These are phyloP conservation scores for Tetrapyrgos nigripes DNA, from an alignment of 1,284 basidiomycete genomes.

Conservation along the genomic window DNA sequence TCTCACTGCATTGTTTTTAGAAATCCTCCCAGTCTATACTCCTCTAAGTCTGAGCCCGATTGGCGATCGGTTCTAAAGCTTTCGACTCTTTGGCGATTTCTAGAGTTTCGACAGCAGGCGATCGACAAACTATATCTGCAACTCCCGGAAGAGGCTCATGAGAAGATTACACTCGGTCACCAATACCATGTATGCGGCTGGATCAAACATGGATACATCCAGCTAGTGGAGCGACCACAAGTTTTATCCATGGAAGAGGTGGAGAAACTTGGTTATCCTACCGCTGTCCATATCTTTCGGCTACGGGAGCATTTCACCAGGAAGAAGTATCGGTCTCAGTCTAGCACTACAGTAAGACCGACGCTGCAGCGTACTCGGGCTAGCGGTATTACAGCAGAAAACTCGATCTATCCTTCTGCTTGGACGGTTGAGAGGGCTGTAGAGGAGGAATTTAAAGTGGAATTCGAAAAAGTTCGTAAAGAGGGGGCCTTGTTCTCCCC, in stretches of 20 bases:
- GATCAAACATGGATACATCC: neutral
- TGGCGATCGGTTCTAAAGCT: neutral
- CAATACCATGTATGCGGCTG: neutral
- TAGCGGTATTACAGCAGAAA: too few relatives aligned
- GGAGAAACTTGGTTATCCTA: neutral
- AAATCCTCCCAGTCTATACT: neutral
- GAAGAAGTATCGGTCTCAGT: neutral
- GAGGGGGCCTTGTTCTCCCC: too few relatives aligned
- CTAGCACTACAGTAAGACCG: too few relatives aligned
- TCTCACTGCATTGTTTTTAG: neutral
- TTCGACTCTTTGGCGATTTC: neutral
- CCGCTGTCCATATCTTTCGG: neutral
- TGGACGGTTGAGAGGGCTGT: too few relatives aligned
- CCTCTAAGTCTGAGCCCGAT: neutral
- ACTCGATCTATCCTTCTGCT: too few relatives aligned
- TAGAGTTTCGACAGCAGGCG: neutral
- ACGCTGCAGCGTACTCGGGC: too few relatives aligned
- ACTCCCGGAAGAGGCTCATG: neutral
- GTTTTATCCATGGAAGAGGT: neutral
- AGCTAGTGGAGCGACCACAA: neutral
- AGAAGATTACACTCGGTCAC: neutral
- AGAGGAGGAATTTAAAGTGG: too few relatives aligned
- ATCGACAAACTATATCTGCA: neutral
- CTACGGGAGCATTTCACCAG: neutral
- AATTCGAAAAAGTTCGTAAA: too few relatives aligned